Percentiles rank a stretch among this genome's conserved stretches.
These are phyloP conservation scores for Volvox carteri DNA, from an alignment of 163 green algal genomes.

Conservation along the genomic window DNA sequence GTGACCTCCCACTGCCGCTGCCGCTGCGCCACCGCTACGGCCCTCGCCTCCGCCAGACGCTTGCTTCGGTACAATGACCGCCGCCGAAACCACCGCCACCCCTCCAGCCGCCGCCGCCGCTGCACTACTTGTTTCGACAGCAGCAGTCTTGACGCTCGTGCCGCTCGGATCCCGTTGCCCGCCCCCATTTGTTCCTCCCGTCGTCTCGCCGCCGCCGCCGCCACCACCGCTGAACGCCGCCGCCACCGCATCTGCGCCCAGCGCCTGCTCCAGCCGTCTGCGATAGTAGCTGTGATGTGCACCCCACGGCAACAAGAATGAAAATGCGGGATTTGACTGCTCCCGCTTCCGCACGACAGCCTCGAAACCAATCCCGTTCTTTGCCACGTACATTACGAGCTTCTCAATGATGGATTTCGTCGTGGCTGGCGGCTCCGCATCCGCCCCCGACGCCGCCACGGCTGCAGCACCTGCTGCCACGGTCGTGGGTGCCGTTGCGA, in stretches of 20 bases:
- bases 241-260: conserved; percentile 22
- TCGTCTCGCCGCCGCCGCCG: too few relatives aligned
- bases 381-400: conserved; percentile 72
- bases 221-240: conserved; percentile 1
- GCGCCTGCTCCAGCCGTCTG: conserved; percentile 12
- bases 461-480: not conserved
- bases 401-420: conserved; percentile 78
- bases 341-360: conserved; percentile 74
- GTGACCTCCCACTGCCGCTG: too few relatives aligned
- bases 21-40: too few relatives aligned
- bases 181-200: too few relatives aligned
- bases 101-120: too few relatives aligned
- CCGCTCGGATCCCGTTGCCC: too few relatives aligned
- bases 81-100: too few relatives aligned
- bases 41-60: too few relatives aligned
- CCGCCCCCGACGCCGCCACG: not conserved
- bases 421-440: conserved; percentile 51
- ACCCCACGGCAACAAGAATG: conserved; percentile 79
- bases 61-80: too few relatives aligned
- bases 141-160: too few relatives aligned
- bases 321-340: conserved; percentile 76
- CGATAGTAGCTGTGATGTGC: conserved; percentile 79
- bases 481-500: not conserved
- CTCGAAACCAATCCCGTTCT: conserved; percentile 78
- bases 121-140: too few relatives aligned